phyloP scores from a whole-genome alignment of 2,329 filamentous ascomycete species.

The Pseudogymnoascus sp. region DNA sequence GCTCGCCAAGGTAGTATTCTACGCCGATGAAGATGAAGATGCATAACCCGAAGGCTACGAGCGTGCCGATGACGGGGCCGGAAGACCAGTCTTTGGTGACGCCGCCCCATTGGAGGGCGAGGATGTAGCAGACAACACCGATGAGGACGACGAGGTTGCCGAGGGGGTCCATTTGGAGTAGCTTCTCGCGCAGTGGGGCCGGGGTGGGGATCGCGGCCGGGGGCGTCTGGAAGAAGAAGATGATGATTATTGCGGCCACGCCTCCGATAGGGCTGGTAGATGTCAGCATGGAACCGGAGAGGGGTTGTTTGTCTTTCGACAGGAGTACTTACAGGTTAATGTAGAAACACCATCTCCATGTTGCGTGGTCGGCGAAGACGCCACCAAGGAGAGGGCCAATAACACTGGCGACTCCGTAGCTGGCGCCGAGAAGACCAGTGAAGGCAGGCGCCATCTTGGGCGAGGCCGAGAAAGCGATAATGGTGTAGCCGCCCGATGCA shows the following conservation, averaged over 20 bases:
- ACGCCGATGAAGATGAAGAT: slow-evolving; percentile 27
- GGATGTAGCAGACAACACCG: slow-evolving; percentile 33
- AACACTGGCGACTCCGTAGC: slow-evolving; percentile 16
- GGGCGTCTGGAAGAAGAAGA: slow-evolving; percentile 34
- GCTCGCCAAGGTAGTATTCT: slow-evolving; percentile 33
- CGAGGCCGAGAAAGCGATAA: slow-evolving; percentile 29
- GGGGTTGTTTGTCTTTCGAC: slow-evolving; percentile 15
- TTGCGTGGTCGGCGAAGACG: slow-evolving; percentile 27
- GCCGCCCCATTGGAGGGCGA: slow-evolving; percentile 40
- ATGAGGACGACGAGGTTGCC: slow-evolving; percentile 37
- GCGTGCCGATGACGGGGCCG: slow-evolving; percentile 30
- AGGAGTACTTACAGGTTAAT: slow-evolving; percentile 31
- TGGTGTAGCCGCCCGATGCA: slow-evolving; percentile 33
- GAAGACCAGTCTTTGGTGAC: slow-evolving; percentile 34
- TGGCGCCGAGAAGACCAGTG: slow-evolving; percentile 23
- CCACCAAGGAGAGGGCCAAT: slow-evolving; percentile 27
- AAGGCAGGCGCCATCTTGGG: slow-evolving; percentile 19
- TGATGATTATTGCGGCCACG: slow-evolving; percentile 26
- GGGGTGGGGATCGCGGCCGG: slow-evolving; percentile 27
- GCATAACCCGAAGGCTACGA: slow-evolving; percentile 28
- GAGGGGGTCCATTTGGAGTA: slow-evolving; percentile 38
- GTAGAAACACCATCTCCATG: slow-evolving; percentile 31
- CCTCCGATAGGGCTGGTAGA: slow-evolving; percentile 32
- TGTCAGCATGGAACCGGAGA: slow-evolving; percentile 19
- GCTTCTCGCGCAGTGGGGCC: slow-evolving; percentile 32